These are phyloP conservation scores for Cladophialophora psammophila DNA, from an alignment of 2,329 filamentous ascomycete genomes.

Conservation along the genomic window DNA sequence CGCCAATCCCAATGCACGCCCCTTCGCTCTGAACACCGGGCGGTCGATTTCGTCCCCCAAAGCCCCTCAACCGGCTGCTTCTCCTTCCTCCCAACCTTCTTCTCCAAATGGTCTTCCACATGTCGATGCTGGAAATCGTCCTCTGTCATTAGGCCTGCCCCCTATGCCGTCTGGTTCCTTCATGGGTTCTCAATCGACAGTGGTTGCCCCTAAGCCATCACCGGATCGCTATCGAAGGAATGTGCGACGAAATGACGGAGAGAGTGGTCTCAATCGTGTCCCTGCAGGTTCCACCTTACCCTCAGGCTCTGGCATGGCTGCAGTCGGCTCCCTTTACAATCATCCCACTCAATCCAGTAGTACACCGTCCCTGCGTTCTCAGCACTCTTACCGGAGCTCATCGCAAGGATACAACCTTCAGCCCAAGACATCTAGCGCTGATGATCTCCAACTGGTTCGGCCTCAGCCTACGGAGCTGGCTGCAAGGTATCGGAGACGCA, in stretches of 20 bases:
- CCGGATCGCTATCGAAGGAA: slow-evolving; percentile 84
- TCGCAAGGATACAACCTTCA: slow-evolving; percentile 56
- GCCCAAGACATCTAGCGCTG: slow-evolving; percentile 67
- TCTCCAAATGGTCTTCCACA: slow-evolving; percentile 26
- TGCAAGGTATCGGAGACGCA: slow-evolving; percentile 81
- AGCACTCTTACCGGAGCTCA: slow-evolving; percentile 44
- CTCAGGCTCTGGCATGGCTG: slow-evolving; percentile 63
- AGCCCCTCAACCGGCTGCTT: slow-evolving; percentile 47
- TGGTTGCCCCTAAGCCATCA: slow-evolving; percentile 66
- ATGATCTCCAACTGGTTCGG: slow-evolving; percentile 69
- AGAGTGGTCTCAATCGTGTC: slow-evolving; percentile 28
- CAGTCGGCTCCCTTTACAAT: slow-evolving; percentile 64
- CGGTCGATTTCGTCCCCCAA: slow-evolving; percentile 62
- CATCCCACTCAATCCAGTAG: slow-evolving; percentile 51
- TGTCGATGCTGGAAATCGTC: slow-evolving; percentile 33
- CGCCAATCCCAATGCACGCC: slow-evolving; percentile 31
- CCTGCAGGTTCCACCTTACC: slow-evolving; percentile 52
- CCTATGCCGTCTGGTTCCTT: slow-evolving; percentile 31
- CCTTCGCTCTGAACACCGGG: slow-evolving; percentile 22
- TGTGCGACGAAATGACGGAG: slow-evolving; percentile 61
- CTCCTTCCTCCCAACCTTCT: slow-evolving; percentile 27
- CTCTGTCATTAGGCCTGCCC: slow-evolving; percentile 33
- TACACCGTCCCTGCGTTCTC: slow-evolving; percentile 43
- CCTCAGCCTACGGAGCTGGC: slow-evolving; percentile 68
- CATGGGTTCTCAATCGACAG: slow-evolving; percentile 22